Evolutionary conservation across 1,139 yeast genomes (phyloP).

Genomic region (Barnettozyma hawaiiensis): DNA sequence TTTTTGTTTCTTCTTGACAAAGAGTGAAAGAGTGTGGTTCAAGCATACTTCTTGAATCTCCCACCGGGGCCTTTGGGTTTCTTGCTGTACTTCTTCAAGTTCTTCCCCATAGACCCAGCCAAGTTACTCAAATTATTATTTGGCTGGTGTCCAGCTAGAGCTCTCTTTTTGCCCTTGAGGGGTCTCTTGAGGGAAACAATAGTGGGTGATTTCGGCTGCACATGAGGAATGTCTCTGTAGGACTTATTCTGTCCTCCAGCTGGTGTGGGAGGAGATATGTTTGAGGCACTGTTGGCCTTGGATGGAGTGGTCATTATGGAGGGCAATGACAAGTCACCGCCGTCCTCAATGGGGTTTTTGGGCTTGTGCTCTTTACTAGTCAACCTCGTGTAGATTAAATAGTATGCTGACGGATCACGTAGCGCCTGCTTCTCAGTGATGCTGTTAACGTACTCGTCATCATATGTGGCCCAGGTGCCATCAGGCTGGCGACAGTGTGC

Average conservation of each 20-base stretch:
- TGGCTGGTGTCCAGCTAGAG: slow-evolving; percentile 16
- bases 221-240: background rate
- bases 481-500: slow-evolving; percentile 91
- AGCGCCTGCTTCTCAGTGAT: slow-evolving; percentile 70
- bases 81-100: slow-evolving; percentile 18
- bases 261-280: background rate
- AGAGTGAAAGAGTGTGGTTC: background rate
- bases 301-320: slow-evolving; percentile 1
- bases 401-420: slow-evolving; percentile 84
- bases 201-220: background rate
- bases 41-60: slow-evolving; percentile 20
- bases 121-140: slow-evolving; percentile 22
- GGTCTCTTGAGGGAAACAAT: background rate
- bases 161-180: slow-evolving; percentile 10
- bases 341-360: slow-evolving; percentile 7
- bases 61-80: slow-evolving; percentile 13
- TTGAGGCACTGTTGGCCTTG: background rate
- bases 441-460: slow-evolving; percentile 80
- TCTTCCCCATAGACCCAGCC: slow-evolving; percentile 11
- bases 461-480: slow-evolving; percentile 88
- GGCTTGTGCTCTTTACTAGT: slow-evolving; percentile 40
- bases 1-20: too few relatives aligned
- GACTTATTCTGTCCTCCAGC: background rate
- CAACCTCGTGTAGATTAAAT: slow-evolving; percentile 72
- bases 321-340: background rate